Evolutionary conservation across 768 basidiomycete species (phyloP).

Genomic region (Suillus lakei): DNA sequence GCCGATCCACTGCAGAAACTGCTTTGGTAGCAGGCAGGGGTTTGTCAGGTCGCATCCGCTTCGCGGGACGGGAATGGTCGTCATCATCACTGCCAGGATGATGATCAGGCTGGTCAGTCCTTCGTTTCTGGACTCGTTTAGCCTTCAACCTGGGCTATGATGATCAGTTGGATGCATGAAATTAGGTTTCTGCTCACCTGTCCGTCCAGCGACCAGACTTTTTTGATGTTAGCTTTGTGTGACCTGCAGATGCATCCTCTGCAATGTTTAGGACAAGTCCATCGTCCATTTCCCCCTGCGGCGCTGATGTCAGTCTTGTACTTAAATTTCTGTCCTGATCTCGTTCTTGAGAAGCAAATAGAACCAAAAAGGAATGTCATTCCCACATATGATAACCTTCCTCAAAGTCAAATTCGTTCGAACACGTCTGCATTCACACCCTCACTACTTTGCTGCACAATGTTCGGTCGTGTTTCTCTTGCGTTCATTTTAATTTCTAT

Average conservation of each 20-base stretch:
- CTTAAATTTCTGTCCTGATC: not conserved
- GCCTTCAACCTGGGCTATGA: slow-evolving; percentile 63
- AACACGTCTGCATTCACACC: slow-evolving; percentile 32
- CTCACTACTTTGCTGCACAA: slow-evolving; percentile 16
- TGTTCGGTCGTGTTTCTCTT: slow-evolving; percentile 69
- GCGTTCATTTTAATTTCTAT: slow-evolving; percentile 65
- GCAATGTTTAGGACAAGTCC: slow-evolving; percentile 77
- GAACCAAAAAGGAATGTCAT: slow-evolving; percentile 24
- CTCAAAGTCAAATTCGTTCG: slow-evolving; percentile 4
- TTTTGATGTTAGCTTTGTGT: slow-evolving; percentile 38
- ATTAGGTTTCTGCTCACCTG: slow-evolving; percentile 51
- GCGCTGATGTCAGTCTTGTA: not conserved
- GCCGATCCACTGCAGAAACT: slow-evolving; percentile 18
- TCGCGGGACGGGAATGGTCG: slow-evolving; percentile 44
- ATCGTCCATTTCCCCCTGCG: slow-evolving; percentile 60
- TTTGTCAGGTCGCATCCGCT: slow-evolving; percentile 47
- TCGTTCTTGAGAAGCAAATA: not conserved
- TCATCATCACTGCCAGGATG: slow-evolving; percentile 24
- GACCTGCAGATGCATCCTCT: slow-evolving; percentile 35
- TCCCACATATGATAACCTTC: slow-evolving; percentile 23
- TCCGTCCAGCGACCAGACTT: slow-evolving; percentile 81
- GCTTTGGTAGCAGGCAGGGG: slow-evolving; percentile 16
- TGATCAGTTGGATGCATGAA: slow-evolving; percentile 6
- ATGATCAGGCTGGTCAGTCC: slow-evolving; percentile 24
- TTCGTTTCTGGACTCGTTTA: slow-evolving; percentile 71